Evolutionary conservation across 345 rosid genomes (phyloP).

Genomic region (Barbarea vulgaris): DNA sequence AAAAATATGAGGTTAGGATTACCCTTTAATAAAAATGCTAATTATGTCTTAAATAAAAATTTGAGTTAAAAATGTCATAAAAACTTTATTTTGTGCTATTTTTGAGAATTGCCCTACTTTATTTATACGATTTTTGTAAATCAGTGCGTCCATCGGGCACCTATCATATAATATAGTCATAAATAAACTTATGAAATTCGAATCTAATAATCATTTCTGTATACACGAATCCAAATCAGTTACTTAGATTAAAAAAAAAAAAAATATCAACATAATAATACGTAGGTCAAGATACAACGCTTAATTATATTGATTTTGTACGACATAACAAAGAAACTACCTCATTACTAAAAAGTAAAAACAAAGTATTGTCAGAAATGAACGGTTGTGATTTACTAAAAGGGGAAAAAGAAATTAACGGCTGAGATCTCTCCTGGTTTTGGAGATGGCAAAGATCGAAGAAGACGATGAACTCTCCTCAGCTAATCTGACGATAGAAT

Average conservation of each 20-base stretch:
- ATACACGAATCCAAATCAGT: neutral
- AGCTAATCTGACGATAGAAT: constrained; percentile 39
- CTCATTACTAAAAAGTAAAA: constrained; percentile 26
- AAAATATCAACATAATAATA: constrained; percentile 1
- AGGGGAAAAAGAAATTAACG: constrained; percentile 27
- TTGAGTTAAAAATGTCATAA: too few relatives aligned
- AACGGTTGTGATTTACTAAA: constrained; percentile 5
- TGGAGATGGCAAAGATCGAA: constrained; percentile 36
- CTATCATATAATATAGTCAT: neutral
- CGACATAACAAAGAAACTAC: constrained; percentile 12
- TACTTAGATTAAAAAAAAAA: neutral
- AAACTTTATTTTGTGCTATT: too few relatives aligned
- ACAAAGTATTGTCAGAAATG: constrained; percentile 29
- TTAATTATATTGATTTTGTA: constrained; percentile 15
- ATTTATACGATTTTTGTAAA: neutral
- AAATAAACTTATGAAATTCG: neutral
- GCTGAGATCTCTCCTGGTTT: constrained; percentile 46
- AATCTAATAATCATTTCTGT: neutral
- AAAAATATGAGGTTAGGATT: too few relatives aligned
- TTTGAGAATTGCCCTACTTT: too few relatives aligned
- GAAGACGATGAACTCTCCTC: constrained; percentile 36
- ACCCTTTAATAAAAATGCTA: too few relatives aligned
- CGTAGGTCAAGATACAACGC: constrained; percentile 5
- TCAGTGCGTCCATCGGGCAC: constrained; percentile 14
- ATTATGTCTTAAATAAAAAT: too few relatives aligned